Conservation (phyloP, 768 basidiomycete genomes). For the Mycena belliarum region DNA sequence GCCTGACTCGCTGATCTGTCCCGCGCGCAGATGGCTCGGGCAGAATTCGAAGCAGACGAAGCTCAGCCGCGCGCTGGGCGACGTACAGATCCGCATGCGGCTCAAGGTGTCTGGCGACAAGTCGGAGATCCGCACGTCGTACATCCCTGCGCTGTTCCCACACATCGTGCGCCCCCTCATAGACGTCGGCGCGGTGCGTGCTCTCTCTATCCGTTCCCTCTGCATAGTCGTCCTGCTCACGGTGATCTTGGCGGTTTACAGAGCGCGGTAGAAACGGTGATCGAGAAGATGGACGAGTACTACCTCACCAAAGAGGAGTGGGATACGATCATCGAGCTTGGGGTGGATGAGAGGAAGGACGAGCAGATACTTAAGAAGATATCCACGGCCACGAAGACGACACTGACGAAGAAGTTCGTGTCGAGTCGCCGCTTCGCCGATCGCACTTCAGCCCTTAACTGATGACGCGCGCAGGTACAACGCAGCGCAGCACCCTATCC, state of each 20-base stretch:
- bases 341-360: constrained; percentile 78
- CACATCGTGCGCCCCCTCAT: constrained; percentile 79
- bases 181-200: constrained; percentile 50
- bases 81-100: constrained; percentile 95
- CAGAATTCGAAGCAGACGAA: constrained; percentile 95
- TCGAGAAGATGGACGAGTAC: constrained; percentile 91
- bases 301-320: constrained; percentile 93
- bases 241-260: too few relatives aligned
- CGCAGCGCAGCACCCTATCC: constrained; percentile 83
- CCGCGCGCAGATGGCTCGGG: constrained; percentile 79
- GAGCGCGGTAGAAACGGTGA: constrained; percentile 77
- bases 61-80: constrained; percentile 74
- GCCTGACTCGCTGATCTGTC: too few relatives aligned
- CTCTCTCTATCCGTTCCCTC: too few relatives aligned
- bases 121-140: constrained; percentile 86
- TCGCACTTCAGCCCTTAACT: too few relatives aligned
- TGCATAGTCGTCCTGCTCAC: too few relatives aligned
- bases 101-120: constrained; percentile 91
- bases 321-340: constrained; percentile 94
- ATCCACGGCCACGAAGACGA: constrained; percentile 72
- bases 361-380: constrained; percentile 83
- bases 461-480: constrained; percentile 68
- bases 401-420: constrained; percentile 82
- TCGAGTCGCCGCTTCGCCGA: too few relatives aligned
- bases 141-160: constrained; percentile 86